These are phyloP conservation scores for Leishmania gerbilli DNA, from an alignment of 208 protist genomes.

Conservation along the genomic window DNA sequence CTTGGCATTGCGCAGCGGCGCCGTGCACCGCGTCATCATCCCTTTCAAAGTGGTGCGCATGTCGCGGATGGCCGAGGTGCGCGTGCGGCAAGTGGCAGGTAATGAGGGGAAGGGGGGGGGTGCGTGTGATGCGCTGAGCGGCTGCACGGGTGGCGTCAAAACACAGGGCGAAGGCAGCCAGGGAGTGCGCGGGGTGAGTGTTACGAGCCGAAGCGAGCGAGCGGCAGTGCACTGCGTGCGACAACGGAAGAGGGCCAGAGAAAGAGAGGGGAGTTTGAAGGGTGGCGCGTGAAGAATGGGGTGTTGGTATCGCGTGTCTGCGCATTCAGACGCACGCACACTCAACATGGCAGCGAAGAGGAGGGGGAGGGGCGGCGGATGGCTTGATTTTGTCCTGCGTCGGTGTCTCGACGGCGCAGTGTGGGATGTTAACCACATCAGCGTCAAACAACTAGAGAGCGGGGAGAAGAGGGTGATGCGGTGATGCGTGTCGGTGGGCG, in stretches of 20 bases:
- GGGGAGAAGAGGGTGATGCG: background rate
- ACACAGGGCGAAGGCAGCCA: background rate
- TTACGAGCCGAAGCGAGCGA: background rate
- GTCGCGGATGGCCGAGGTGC: background rate
- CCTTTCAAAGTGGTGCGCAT: background rate
- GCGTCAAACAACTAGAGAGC: too few species aligned
- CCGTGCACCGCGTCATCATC: conserved; percentile 7
- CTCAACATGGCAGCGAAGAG: background rate
- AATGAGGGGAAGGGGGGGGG: background rate
- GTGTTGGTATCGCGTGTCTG: background rate
- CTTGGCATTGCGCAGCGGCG: conserved; percentile 22
- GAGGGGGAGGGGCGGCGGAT: too few species aligned
- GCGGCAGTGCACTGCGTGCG: background rate
- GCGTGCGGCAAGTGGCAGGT: background rate
- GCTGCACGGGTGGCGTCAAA: background rate
- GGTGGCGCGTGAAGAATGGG: background rate
- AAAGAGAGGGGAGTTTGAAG: background rate
- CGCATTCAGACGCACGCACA: background rate
- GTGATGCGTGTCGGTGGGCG: background rate
- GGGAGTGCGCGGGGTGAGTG: background rate
- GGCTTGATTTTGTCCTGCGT: too few species aligned
- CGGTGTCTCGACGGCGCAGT: too few species aligned
- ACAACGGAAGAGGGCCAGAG: background rate
- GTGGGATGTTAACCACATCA: background rate
- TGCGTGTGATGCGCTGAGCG: background rate